These are phyloP conservation scores for Hirsutella rhossiliensis DNA, from an alignment of 2,329 filamentous ascomycete genomes.

Conservation along the genomic window DNA sequence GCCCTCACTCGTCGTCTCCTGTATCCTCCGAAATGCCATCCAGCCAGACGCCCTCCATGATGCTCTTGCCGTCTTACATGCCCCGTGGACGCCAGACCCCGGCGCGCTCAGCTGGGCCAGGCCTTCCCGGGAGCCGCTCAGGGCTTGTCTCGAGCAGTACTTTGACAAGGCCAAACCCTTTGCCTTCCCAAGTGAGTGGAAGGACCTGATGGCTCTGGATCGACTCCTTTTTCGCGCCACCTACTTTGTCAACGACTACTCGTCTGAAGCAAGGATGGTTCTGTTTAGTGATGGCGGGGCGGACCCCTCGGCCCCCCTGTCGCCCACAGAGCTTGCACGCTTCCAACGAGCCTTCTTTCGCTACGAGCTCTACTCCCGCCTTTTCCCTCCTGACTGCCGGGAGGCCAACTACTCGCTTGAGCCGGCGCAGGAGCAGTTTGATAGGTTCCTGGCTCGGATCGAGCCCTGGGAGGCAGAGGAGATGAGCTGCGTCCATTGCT, in stretches of 20 bases:
- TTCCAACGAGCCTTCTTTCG: background rate
- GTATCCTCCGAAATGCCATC: too few species aligned
- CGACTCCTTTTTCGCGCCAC: background rate
- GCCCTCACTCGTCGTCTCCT: too few species aligned
- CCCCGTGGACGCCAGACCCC: too few species aligned
- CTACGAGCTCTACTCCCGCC: background rate
- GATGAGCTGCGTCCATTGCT: background rate
- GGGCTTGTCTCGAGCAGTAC: background rate
- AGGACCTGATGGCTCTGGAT: background rate
- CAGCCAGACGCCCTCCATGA: too few species aligned
- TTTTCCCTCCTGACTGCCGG: background rate
- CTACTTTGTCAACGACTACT: background rate
- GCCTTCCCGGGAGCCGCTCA: too few species aligned
- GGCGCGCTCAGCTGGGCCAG: too few species aligned
- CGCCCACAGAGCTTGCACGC: background rate
- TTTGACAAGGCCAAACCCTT: background rate
- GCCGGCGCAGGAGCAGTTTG: background rate
- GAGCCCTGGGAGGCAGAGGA: background rate
- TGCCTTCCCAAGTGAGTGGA: background rate
- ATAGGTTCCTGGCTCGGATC: background rate
- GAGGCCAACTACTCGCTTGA: too few species aligned
- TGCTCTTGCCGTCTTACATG: too few species aligned
- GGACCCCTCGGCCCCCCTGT: background rate
- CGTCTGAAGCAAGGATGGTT: background rate
- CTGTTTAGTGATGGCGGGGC: background rate